Base-by-base conservation (phyloP, 306 rosid genomes). In the Oemleria cerasiformis region DNA sequence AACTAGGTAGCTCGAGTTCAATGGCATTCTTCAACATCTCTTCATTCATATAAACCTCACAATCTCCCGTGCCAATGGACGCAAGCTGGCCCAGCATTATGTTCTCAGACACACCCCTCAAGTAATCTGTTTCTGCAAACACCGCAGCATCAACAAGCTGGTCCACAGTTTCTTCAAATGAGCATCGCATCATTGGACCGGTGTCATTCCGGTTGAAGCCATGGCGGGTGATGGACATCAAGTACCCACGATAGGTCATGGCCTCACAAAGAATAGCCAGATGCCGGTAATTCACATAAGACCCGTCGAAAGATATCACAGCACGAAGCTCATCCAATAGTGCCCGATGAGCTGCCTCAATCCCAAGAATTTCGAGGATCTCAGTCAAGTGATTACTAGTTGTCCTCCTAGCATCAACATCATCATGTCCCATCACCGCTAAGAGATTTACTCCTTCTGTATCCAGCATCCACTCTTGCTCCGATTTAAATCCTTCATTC, bases 101-200 rank as follows among this genome's bases (percentile, higher is more conserved):
- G 70, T 91, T 91, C 71, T 94, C 98, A 7, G 94, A 88, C 4
- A 94, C 98, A 57, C 98, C 97, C 86, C 94, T 87, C 77, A 94
- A 73, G 67, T 84, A 21, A 79, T 94, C 97, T 25, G 89, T 77
- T 78, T 94, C 98, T 1, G 96, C 97, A 83, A 78, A 94, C 36
- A 91, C 96, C 1, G 98, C 97, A 65, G 98, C 98, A 77, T 91
- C 98, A 59, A 91, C 91, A 20, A 94, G 90, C 87, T 91, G 88
- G 81, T 94, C 98, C 78, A 94, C 98, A 1, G 98, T 88, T 79
- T 91, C 94, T 79, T 94, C 98, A 77, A 94, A 94, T 14, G 98
- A 94, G 82, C 97, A 94, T 65, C 97, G 86, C 98, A 94, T 94
- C 98, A 94, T 86, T 21, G 98, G 98, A 17, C 97, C 98, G 7